Conservation (phyloP, 257 asterid species). For the Agastache rugosa region DNA sequence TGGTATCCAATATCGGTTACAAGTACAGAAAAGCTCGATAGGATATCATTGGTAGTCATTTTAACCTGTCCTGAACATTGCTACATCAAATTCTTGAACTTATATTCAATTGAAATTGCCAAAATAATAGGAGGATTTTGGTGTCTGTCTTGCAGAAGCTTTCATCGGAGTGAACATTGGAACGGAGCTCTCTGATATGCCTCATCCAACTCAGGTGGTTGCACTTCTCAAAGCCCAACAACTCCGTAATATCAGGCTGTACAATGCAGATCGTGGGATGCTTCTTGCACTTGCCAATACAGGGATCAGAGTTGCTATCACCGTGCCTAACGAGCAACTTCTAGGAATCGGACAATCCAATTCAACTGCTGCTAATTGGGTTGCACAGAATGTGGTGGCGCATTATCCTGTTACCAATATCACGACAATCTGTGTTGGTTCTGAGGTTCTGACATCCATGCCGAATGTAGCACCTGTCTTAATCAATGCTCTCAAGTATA, state of each 20-base stretch:
- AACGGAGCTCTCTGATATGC: constrained; percentile 79
- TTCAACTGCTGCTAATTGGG: constrained; percentile 90
- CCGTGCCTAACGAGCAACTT: constrained; percentile 79
- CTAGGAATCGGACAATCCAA: constrained; percentile 80
- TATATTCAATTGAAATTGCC: background rate
- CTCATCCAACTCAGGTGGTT: constrained; percentile 87
- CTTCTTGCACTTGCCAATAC: constrained; percentile 86
- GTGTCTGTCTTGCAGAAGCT: constrained; percentile 49
- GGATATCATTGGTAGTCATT: background rate
- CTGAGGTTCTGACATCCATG: constrained; percentile 68
- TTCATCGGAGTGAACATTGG: constrained; percentile 84
- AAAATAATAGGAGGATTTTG: background rate
- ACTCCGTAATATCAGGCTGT: constrained; percentile 67
- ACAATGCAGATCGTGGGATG: constrained; percentile 78
- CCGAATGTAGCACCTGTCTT: constrained; percentile 74
- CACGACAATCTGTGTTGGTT: constrained; percentile 76
- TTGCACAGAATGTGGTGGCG: constrained; percentile 71
- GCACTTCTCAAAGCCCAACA: constrained; percentile 81
- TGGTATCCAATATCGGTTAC: background rate
- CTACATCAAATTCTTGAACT: background rate
- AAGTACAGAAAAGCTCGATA: background rate
- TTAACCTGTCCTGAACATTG: background rate
- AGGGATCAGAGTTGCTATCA: constrained; percentile 68
- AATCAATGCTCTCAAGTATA: constrained; percentile 61
- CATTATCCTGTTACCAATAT: constrained; percentile 81